phyloP scores from a whole-genome alignment of 306 rosid species.

The Cucurbita moschata region DNA sequence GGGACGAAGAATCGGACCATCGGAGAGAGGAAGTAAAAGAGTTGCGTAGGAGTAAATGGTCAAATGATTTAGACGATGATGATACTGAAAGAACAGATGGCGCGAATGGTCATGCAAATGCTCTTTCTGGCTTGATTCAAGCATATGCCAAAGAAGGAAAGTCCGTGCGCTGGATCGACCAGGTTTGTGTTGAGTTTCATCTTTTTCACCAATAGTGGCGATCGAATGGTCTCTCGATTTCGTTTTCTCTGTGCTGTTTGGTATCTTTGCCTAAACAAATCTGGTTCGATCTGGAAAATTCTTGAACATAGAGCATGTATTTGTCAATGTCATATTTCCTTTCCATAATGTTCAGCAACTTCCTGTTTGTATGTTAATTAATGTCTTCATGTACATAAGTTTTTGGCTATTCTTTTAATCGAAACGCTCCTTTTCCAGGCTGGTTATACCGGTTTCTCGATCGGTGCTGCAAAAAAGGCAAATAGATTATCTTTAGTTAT shows the following conservation, averaged over 20 bases:
- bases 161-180: conserved; percentile 91
- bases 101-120: conserved; percentile 44
- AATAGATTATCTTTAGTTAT: conserved; percentile 51
- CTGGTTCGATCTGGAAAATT: background rate
- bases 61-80: conserved; percentile 57
- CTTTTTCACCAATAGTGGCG: background rate
- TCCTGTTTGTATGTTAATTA: background rate
- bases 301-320: background rate
- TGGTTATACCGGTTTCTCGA: conserved; percentile 62
- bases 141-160: conserved; percentile 65
- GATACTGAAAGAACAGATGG: conserved; percentile 33
- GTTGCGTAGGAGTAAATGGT: conserved; percentile 96
- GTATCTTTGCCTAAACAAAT: background rate
- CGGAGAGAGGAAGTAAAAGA: conserved; percentile 56
- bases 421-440: conserved; percentile 25
- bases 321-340: background rate
- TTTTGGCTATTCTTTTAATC: background rate
- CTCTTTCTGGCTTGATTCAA: conserved; percentile 79
- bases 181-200: conserved; percentile 36
- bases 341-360: background rate
- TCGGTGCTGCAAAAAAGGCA: conserved; percentile 60
- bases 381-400: background rate
- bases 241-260: background rate
- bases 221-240: background rate
- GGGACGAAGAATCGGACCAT: conserved; percentile 53